Percentiles rank a stretch among this genome's conserved stretches.
These are phyloP conservation scores for Ophiostoma pallidulum DNA, from an alignment of 2,329 filamentous ascomycete genomes.

Conservation along the genomic window DNA sequence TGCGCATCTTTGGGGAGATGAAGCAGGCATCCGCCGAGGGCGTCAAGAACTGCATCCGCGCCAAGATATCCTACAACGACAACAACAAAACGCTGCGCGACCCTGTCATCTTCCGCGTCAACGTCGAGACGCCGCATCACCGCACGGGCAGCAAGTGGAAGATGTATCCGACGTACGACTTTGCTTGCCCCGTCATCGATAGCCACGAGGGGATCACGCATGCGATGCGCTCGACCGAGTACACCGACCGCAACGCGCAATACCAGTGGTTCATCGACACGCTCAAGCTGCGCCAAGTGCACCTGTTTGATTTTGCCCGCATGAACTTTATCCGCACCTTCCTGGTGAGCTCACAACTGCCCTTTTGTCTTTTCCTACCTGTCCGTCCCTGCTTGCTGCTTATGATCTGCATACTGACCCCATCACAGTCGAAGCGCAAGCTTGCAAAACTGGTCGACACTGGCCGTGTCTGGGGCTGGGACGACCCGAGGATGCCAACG, in stretches of 20 bases:
- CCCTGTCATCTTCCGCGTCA: slow-evolving; percentile 87
- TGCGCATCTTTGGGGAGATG: slow-evolving; percentile 89
- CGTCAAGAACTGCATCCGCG: slow-evolving; percentile 79
- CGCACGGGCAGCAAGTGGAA: slow-evolving; percentile 73
- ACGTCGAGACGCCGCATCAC: slow-evolving; percentile 58
- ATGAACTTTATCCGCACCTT: slow-evolving; percentile 80
- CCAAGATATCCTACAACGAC: slow-evolving; percentile 85
- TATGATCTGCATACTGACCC: not conserved
- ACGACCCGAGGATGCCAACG: slow-evolving; percentile 79
- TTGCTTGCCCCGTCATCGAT: slow-evolving; percentile 75
- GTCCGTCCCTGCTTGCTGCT: too few relatives aligned
- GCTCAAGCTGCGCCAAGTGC: slow-evolving; percentile 62
- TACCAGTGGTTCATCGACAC: slow-evolving; percentile 79
- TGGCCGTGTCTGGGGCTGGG: slow-evolving; percentile 72
- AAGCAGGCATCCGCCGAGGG: slow-evolving; percentile 65
- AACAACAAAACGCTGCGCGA: slow-evolving; percentile 94
- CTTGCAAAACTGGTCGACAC: slow-evolving; percentile 72
- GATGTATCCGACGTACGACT: slow-evolving; percentile 81
- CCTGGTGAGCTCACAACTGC: slow-evolving; percentile 32
- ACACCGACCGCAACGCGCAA: slow-evolving; percentile 77
- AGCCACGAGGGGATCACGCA: slow-evolving; percentile 75
- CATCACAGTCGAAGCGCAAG: slow-evolving; percentile 61
- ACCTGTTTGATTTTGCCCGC: slow-evolving; percentile 78
- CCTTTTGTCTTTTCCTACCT: not conserved
- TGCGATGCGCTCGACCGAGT: slow-evolving; percentile 70